Evolutionary conservation across 176 grass and related monocot genomes (phyloP), one percentile per base, ranked within the genome.

Genomic region (Alopecurus myosuroides): DNA sequence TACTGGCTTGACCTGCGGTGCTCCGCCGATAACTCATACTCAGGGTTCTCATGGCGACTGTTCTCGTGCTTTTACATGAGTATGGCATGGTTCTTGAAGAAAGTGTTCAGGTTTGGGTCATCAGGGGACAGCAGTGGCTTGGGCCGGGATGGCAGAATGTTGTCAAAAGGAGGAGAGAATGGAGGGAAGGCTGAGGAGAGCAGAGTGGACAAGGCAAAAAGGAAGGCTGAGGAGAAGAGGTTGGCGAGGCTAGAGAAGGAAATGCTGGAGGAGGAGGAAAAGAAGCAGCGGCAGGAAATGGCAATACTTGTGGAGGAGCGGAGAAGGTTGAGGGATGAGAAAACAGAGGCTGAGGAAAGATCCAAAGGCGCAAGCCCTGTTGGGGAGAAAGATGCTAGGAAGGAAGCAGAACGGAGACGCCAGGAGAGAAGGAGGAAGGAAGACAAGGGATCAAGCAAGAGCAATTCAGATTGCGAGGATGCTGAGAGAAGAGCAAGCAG

Each of bases 251-350:
- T 98, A 83, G 96, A 98, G 88, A 98, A 79, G 74, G 96, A 98
- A 81, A 85, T 95, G 93, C 78, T 95, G 19, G 96, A 98, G 86
- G 93, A 95, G 88, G 96, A 98, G 76, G 96, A 98, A 80, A 88
- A 93, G 76, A 98, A 98, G 87, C 96, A 98, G 22, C 86, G 96
- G 6, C 93, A 94, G 81, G 96, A 98, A 73, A 83, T 98, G 53
- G 88, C 96, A 6, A 92, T 92, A 75, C 71, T 98, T 7, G 96
- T 98, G 48, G 93, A 98, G 77, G 96, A 98, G 67, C 92, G 91
- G 53, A 95, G 91, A 85, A 98, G 67, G 75, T 66, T 98, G 26
- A 89, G 91, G 80, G 93, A 95, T 65, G 93, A 98, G 78, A 98
- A 92, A 74, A 57, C 89, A 34, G 93, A 98, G 68, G 89, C 91